Evolutionary conservation across 306 rosid species (phyloP).

Genomic region (Castanea mollissima): DNA sequence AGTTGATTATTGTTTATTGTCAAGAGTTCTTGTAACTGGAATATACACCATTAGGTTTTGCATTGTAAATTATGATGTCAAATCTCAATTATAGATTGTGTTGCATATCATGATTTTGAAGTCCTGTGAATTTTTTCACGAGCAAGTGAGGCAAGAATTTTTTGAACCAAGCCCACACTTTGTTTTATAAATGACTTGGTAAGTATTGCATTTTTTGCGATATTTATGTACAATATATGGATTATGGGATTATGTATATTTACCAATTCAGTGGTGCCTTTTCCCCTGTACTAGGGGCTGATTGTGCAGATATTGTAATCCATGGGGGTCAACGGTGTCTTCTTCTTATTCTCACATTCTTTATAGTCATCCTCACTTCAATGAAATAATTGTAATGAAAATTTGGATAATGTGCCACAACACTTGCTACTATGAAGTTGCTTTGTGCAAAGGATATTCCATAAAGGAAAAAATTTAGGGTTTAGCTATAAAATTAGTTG

Average conservation of each 20-base stretch:
- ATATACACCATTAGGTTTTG: background rate
- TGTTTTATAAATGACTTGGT: background rate
- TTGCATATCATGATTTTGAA: background rate
- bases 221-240: background rate
- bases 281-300: background rate
- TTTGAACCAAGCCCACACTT: background rate
- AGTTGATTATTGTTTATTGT: background rate
- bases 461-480: too few relatives aligned
- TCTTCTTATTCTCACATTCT: background rate
- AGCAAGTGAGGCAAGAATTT: background rate
- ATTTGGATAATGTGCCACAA: conserved; percentile 1
- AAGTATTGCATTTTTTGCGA: too few relatives aligned
- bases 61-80: background rate
- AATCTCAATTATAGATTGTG: background rate
- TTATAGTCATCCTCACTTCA: background rate
- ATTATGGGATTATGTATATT: background rate
- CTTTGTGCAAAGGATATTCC: background rate
- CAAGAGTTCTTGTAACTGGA: background rate
- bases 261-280: background rate
- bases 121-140: background rate
- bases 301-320: background rate
- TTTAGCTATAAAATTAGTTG: too few relatives aligned
- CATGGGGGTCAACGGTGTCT: background rate
- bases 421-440: conserved; percentile 11
- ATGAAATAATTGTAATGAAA: background rate